Base-by-base conservation (phyloP, 441 rosid species). In the Populus tomentosa region DNA sequence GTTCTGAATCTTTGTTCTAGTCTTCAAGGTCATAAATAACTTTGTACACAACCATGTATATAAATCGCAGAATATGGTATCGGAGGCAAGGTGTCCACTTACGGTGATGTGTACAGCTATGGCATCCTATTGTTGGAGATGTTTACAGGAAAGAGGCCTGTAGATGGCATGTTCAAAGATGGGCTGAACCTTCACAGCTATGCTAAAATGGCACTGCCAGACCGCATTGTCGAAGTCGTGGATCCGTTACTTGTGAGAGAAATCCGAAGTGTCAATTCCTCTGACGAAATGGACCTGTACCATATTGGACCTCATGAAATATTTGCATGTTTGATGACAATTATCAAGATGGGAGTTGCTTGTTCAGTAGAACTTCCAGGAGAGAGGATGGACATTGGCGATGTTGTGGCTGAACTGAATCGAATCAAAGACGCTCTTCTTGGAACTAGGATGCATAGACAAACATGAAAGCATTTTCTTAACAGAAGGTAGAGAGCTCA, bases 281-380 rank as follows among this genome's bases (percentile, higher is more conserved):
- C 21, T 56, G 2, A 56, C 4, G 5, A 6, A 14, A 56, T 16
- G 21, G 8, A 3, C 30, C 3, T 28, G 30, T 28, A 35, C 38
- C 38, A 16, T 14, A 14, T 56, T 16, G 63, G 10, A 56, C 2
- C 21, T 14, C 6, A 16, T 0, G 10, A 56, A 56, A 14, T 5
- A 6, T 5, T 56, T 3, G 35, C 63, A 53, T 35, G 28, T 21
- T 6, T 74, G 77, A 16, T 13, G 9, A 20, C 70, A 8, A 28
- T 63, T 63, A n/a, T 74, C 1, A 21, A 21, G 53, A 38, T 64
- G 21, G 70, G 70, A 64, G 30, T 73, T 10, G 10, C 9, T n/a
- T 74, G 77, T 24, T 74, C 77, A 1, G 70, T n/a, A 7, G 77
- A 63, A 21, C 32, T 38, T 11, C 69, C 77, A 9, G 7, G 26